Percentiles rank a stretch among this genome's conserved stretches.
These are phyloP conservation scores for Trifolium subterraneum DNA, from an alignment of 306 rosid genomes.

Conservation along the genomic window DNA sequence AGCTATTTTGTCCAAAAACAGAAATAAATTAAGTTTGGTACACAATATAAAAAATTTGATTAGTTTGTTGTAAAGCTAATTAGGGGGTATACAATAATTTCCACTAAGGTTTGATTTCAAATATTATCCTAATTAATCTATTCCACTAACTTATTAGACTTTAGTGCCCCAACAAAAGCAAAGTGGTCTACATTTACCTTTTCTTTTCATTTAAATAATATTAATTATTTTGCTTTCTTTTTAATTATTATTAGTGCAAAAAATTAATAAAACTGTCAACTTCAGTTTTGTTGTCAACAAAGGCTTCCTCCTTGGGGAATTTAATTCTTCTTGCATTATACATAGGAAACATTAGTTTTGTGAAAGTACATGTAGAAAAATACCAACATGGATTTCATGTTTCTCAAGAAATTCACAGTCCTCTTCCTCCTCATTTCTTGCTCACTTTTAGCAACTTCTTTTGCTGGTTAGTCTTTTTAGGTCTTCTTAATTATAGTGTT, in stretches of 20 bases:
- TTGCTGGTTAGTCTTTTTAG: slow-evolving; percentile 61
- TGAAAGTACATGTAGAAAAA: slow-evolving; percentile 40
- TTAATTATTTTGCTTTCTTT: slow-evolving; percentile 24
- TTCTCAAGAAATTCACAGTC: slow-evolving; percentile 54
- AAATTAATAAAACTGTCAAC: slow-evolving; percentile 45
- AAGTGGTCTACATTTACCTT: slow-evolving; percentile 68
- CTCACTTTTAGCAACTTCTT: slow-evolving; percentile 67
- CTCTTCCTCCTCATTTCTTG: slow-evolving; percentile 57
- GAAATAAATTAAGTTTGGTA: slow-evolving; percentile 39
- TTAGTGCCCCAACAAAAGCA: slow-evolving; percentile 83
- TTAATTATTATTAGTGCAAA: not conserved
- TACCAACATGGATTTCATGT: slow-evolving; percentile 55
- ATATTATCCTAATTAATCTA: slow-evolving; percentile 46
- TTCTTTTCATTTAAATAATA: slow-evolving; percentile 51
- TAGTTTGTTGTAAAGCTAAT: slow-evolving; percentile 42
- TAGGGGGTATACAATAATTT: slow-evolving; percentile 59
- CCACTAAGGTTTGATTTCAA: slow-evolving; percentile 49
- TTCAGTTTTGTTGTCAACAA: slow-evolving; percentile 36
- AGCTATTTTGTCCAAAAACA: slow-evolving; percentile 2
- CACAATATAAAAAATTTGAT: slow-evolving; percentile 23
- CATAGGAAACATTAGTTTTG: slow-evolving; percentile 46
- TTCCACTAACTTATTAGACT: slow-evolving; percentile 64
- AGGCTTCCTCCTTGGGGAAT: slow-evolving; percentile 40
- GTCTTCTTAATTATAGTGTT: slow-evolving; percentile 40
- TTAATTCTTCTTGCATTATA: slow-evolving; percentile 39